Evolutionary conservation across 2,329 filamentous ascomycete species (phyloP), one percentile per base, ranked within the genome.

Genomic region (Neofusicoccum ribis): DNA sequence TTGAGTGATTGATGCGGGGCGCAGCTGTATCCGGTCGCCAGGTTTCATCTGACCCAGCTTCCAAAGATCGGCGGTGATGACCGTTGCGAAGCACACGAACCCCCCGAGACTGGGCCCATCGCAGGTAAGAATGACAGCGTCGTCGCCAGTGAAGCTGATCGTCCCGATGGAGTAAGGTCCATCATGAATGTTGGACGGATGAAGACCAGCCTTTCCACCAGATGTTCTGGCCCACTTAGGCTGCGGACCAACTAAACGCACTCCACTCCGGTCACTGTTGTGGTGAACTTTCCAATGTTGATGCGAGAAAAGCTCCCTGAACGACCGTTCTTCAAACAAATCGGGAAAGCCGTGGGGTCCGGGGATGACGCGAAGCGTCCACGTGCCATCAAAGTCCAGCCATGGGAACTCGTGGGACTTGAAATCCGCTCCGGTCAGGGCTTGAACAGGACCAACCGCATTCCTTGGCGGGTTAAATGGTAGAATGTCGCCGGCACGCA

Each of bases 101-200:
- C 51, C 31, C 17, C 51, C 51, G 5, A 54, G 51, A 23, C 51
- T 54, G 9, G 31, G 51, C 17, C 51, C 51, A 17, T 39, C 31
- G 34, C 51, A 54, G 37, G 51, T 54, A 9, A 54, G 51, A 14
- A 37, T 54, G 34, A 54, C n/a, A 20, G 51, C 51, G 36, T 54
- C 51, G 34, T 54, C 51, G 9, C 51, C 51, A n/a, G 51, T 54
- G 51, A 54, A 54, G 7, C 51, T 54, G 8, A 54, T 41, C 14
- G 34, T 39, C 7, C 51, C 51, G 23, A 54, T 31, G 14, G 51
- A 54, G 34, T 54, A 54, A 20, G 51, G 34, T 7, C 51, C 37
- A 14, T 54, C 51, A 15, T 54, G 51, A 12, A 54, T 39, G 20
- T 54, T 54, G 14, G 51, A 39, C 14, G 51, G 51, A 39, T 54